phyloP scores from a whole-genome alignment of 305 asterid species.

The Fraxinus sp. region DNA sequence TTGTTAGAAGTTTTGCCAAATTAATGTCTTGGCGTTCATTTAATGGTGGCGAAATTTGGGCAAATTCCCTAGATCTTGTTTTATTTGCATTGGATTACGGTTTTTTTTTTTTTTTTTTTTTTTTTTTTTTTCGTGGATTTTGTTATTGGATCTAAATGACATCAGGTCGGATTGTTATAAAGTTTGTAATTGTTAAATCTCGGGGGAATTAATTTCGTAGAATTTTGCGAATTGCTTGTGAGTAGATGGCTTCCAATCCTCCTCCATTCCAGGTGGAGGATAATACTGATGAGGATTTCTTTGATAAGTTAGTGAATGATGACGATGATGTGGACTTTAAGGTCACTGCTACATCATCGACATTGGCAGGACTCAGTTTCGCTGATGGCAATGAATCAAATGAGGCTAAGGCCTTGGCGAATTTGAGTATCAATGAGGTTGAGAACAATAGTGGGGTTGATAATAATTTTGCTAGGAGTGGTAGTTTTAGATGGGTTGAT shows the following conservation, averaged over 20 bases:
- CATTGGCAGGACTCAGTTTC: constrained; percentile 29
- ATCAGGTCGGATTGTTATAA: constrained; percentile 39
- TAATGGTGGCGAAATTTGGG: constrained; percentile 25
- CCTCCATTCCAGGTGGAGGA: constrained; percentile 93
- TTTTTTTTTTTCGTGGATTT: constrained; percentile 33
- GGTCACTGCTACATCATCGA: constrained; percentile 27
- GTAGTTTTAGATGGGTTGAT: constrained; percentile 15
- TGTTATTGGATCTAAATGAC: constrained; percentile 49
- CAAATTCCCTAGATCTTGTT: constrained; percentile 53
- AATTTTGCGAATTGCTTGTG: constrained; percentile 38
- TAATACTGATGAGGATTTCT: constrained; percentile 84
- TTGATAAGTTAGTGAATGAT: constrained; percentile 74
- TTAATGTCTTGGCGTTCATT: constrained; percentile 7
- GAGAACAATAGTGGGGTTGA: constrained; percentile 33
- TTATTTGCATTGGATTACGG: constrained; percentile 29
- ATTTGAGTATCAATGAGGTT: constrained; percentile 52
- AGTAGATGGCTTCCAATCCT: constrained; percentile 84
- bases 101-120: constrained; percentile 20
- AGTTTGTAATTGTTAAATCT: constrained; percentile 25
- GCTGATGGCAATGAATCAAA: constrained; percentile 58
- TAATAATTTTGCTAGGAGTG: constrained; percentile 28
- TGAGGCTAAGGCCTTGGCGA: constrained; percentile 63
- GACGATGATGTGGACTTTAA: constrained; percentile 62
- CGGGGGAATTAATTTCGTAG: constrained; percentile 15
- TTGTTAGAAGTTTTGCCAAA: constrained; percentile 13